Conservation (phyloP, 2,329 filamentous ascomycete genomes). For the Ramularia collo-cygni region DNA sequence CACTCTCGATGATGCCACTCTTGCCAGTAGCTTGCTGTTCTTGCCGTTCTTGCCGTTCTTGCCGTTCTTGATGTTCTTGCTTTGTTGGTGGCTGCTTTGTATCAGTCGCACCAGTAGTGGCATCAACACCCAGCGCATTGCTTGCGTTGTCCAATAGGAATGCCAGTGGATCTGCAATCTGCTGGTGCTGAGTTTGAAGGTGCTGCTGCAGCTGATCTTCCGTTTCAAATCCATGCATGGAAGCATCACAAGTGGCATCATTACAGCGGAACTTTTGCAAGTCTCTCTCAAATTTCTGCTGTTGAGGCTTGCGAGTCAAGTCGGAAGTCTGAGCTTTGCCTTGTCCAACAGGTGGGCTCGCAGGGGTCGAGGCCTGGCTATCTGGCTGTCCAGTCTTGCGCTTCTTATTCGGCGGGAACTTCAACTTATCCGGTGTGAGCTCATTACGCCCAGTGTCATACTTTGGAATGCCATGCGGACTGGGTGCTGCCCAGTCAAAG, state of each 20-base stretch:
- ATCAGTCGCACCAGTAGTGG: background rate
- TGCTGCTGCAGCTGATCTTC: slow-evolving; percentile 44
- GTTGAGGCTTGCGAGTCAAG: slow-evolving; percentile 38
- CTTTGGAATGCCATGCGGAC: slow-evolving; percentile 50
- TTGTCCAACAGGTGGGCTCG: slow-evolving; percentile 33
- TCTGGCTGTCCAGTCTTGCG: slow-evolving; percentile 40
- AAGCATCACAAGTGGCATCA: slow-evolving; percentile 45
- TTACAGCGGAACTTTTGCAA: slow-evolving; percentile 48
- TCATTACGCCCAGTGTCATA: slow-evolving; percentile 45
- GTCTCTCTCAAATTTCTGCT: slow-evolving; percentile 32
- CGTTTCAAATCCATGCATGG: slow-evolving; percentile 48
- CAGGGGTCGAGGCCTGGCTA: slow-evolving; percentile 37
- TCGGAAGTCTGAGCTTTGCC: slow-evolving; percentile 36
- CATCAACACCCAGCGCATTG: slow-evolving; percentile 41
- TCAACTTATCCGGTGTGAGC: slow-evolving; percentile 51
- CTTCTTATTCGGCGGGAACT: slow-evolving; percentile 52
- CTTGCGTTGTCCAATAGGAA: slow-evolving; percentile 50
- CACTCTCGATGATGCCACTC: too few relatives aligned
- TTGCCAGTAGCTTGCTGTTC: slow-evolving; percentile 11
- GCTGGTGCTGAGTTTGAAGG: slow-evolving; percentile 46
- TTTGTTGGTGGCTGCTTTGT: slow-evolving; percentile 3
- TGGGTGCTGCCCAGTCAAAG: slow-evolving; percentile 27
- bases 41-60: slow-evolving; percentile 8
- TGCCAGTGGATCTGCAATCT: slow-evolving; percentile 49
- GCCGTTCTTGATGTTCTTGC: slow-evolving; percentile 9